These are phyloP conservation scores for Mycosphaerella sp. DNA, from an alignment of 2,329 filamentous ascomycete species.

Conservation along the genomic window DNA sequence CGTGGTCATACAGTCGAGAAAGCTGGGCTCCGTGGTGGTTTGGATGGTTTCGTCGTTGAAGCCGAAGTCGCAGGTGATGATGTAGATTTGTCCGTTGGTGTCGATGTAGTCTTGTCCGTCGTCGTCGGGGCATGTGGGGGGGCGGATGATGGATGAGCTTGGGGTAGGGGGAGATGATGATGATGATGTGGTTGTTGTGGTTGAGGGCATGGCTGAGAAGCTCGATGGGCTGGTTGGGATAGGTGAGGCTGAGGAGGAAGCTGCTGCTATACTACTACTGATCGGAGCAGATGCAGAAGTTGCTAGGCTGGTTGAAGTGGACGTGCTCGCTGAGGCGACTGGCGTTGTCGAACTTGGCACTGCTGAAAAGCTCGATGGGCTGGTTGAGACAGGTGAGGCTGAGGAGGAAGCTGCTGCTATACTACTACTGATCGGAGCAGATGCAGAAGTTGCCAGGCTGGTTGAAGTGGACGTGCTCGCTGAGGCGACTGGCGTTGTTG, in stretches of 20 bases:
- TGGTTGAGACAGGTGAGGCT: neutral
- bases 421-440: neutral
- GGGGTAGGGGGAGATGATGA: slow-evolving; percentile 11
- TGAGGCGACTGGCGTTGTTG: too few species aligned
- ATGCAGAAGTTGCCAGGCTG: neutral
- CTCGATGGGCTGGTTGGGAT: neutral
- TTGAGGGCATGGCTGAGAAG: neutral
- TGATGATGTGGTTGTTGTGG: neutral
- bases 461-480: too few species aligned
- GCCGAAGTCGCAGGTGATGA: slow-evolving; percentile 24
- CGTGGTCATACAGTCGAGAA: slow-evolving; percentile 28
- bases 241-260: neutral
- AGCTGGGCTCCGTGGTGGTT: slow-evolving; percentile 21
- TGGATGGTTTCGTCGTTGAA: slow-evolving; percentile 23
- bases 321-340: too few species aligned
- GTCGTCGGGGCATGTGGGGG: slow-evolving; percentile 27
- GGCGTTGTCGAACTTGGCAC: too few species aligned
- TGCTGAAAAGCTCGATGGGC: neutral
- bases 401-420: neutral
- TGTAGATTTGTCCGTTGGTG: slow-evolving; percentile 27
- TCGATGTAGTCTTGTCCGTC: slow-evolving; percentile 23
- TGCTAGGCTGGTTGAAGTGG: neutral
- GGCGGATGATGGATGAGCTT: slow-evolving; percentile 4
- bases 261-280: too few species aligned
- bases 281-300: neutral